Percentiles rank a stretch among this genome's conserved stretches.
Evolutionary conservation across 106 monocot species (phyloP).

Genomic region (Narthecium ossifragum): DNA sequence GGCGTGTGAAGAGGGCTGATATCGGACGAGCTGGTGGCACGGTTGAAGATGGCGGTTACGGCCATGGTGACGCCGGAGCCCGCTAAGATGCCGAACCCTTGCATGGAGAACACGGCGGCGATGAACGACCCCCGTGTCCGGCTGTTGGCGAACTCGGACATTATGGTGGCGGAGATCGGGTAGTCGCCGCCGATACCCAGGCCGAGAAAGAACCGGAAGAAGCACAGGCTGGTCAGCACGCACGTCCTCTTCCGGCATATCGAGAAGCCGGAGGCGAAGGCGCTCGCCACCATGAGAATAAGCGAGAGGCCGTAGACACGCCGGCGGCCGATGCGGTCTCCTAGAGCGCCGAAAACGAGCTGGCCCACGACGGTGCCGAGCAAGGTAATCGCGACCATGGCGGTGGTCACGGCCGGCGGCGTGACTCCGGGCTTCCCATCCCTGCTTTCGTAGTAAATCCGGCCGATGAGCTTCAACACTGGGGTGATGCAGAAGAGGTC

Average conservation of each 20-base stretch:
- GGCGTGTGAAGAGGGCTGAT: slow-evolving; percentile 12
- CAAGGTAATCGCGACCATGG: slow-evolving; percentile 17
- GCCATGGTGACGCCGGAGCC: slow-evolving; percentile 35
- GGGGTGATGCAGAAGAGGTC: slow-evolving; percentile 41
- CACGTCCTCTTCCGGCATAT: slow-evolving; percentile 24
- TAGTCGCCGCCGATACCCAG: slow-evolving; percentile 44
- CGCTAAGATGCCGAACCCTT: slow-evolving; percentile 37
- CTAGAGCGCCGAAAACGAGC: slow-evolving; percentile 30
- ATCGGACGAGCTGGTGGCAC: neutral
- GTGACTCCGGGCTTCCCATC: slow-evolving; percentile 10
- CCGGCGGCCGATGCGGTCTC: slow-evolving; percentile 25
- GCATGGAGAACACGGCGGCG: slow-evolving; percentile 45
- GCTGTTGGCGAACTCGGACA: slow-evolving; percentile 43
- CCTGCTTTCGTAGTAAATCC: slow-evolving; percentile 18
- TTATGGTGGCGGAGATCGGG: slow-evolving; percentile 34
- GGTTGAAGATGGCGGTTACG: slow-evolving; percentile 10
- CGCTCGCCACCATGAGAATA: slow-evolving; percentile 27
- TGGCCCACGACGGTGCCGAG: slow-evolving; percentile 26
- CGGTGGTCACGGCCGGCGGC: slow-evolving; percentile 13
- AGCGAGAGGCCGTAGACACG: slow-evolving; percentile 27
- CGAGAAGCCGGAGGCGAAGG: slow-evolving; percentile 25
- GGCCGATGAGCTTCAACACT: slow-evolving; percentile 24
- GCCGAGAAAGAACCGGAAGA: slow-evolving; percentile 35
- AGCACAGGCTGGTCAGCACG: slow-evolving; percentile 26
- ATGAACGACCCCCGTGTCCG: slow-evolving; percentile 35